A percentile compares a stretch with the other conserved stretches of the same genome.
These are phyloP conservation scores for Priceomyces carsonii DNA, from an alignment of 805 yeast genomes.

Conservation along the genomic window DNA sequence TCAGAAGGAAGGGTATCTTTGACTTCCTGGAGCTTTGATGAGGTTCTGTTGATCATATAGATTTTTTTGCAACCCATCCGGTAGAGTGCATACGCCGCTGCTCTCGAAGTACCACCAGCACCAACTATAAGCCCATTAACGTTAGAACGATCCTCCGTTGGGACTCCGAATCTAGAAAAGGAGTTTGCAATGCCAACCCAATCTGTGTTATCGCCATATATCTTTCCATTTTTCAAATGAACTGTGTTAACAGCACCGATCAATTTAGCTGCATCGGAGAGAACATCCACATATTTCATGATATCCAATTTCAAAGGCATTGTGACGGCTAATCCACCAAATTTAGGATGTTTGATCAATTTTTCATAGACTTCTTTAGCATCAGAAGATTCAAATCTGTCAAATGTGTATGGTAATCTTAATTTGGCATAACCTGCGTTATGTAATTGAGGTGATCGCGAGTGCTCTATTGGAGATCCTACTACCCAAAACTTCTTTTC, in stretches of 20 bases:
- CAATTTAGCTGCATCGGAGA: constrained; percentile 73
- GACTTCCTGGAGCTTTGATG: constrained; percentile 60
- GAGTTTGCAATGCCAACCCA: constrained; percentile 86
- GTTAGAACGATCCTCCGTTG: constrained; percentile 32
- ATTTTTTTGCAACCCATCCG: constrained; percentile 75
- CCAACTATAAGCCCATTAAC: constrained; percentile 76
- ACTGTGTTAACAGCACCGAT: constrained; percentile 96
- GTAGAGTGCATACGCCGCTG: constrained; percentile 86
- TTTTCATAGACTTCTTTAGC: constrained; percentile 55
- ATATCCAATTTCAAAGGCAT: constrained; percentile 89
- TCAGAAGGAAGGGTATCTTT: constrained; percentile 58
- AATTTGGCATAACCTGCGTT: constrained; percentile 72
- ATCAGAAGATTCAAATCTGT: constrained; percentile 64
- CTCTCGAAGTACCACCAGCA: constrained; percentile 97
- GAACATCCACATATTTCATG: constrained; percentile 60
- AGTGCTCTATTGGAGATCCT: constrained; percentile 82
- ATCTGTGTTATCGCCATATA: constrained; percentile 90
- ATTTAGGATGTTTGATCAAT: constrained; percentile 48
- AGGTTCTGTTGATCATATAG: constrained; percentile 80
- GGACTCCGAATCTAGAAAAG: constrained; percentile 62
- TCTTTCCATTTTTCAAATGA: constrained; percentile 44
- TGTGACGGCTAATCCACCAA: constrained; percentile 96
- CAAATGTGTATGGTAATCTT: constrained; percentile 76
- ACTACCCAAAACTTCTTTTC: constrained; percentile 66
- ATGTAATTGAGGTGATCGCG: constrained; percentile 88